Evolutionary conservation across 257 asterid species (phyloP).

Genomic region (Capsicum baccatum): DNA sequence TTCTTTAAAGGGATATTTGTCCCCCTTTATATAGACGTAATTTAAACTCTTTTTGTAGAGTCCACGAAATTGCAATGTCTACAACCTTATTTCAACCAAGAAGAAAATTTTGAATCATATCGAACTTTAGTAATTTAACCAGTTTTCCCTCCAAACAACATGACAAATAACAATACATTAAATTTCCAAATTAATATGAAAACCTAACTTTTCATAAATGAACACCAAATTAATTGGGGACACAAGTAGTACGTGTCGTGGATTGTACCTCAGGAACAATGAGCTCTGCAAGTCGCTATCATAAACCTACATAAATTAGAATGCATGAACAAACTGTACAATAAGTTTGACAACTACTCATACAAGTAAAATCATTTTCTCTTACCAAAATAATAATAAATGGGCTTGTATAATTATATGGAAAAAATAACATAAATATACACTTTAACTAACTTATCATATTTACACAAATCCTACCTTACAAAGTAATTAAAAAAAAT

Average conservation of each 20-base stretch:
- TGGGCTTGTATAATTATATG: not conserved
- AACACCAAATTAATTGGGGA: not conserved
- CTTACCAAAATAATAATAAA: not conserved
- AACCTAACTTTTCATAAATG: constrained; percentile 15
- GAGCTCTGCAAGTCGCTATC: not conserved
- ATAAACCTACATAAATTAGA: not conserved
- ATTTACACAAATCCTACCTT: too few species aligned
- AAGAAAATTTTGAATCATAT: not conserved
- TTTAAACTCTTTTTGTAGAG: too few species aligned
- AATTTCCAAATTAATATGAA: not conserved
- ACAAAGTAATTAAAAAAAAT: too few species aligned
- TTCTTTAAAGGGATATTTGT: too few species aligned
- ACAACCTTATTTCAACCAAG: not conserved
- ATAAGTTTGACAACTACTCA: not conserved
- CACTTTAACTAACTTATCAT: too few species aligned
- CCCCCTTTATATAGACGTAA: too few species aligned
- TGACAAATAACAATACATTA: not conserved
- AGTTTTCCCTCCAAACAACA: not conserved
- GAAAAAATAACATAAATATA: too few species aligned
- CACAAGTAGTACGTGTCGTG: constrained; percentile 7
- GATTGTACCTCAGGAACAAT: constrained; percentile 4
- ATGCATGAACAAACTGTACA: not conserved
- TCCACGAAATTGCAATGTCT: too few species aligned
- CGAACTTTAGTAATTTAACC: not conserved
- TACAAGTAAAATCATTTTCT: not conserved